Evolutionary conservation across 371 early-diverging fungal species (phyloP), one percentile per base, ranked within the genome.

Genomic region (Mortierella sp.): DNA sequence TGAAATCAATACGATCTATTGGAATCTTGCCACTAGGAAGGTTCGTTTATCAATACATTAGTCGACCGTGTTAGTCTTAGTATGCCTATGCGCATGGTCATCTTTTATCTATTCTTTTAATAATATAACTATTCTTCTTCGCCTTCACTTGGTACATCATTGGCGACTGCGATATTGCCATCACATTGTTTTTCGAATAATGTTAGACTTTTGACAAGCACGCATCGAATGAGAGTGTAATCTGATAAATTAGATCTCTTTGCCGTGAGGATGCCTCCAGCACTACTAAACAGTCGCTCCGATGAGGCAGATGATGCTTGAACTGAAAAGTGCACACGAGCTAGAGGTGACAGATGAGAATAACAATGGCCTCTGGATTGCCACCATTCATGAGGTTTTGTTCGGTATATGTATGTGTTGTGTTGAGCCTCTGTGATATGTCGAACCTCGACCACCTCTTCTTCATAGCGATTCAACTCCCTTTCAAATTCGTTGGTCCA

Each of bases 241-340:
- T 43, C 43, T 13, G 9, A 13, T 17, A 43, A 43, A 17, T 15
- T 43, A 17, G 43, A 10, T 17, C 43, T 43, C 43, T 15, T 43
- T 43, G 9, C 4, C 43, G 43, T 43, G 15, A 43, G 43, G 9
- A 43, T 43, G 4, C 43, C 43, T 43, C 43, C 43, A 43, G 43
- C 43, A 43, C 4, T 2, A 57, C 57, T 57, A 32, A 57, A 57
- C 12, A 57, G 32, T 29, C 57, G 57, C 34, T 57, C 57, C 15
- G 57, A 57, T 7, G 32, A 32, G 12, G 32, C 34, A 0, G 57
- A 57, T 12, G 57, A 31, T 10, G 34, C 57, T 17, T 57, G 57
- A 8, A 57, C 23, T 9, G 57, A 57, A 17, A 34, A 17, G 32
- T 57, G 22, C 2, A 23, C 19, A 19, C 57, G 57, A 17, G 57